Conservation (phyloP, 768 basidiomycete species). For the Nidularia pulvinata region DNA sequence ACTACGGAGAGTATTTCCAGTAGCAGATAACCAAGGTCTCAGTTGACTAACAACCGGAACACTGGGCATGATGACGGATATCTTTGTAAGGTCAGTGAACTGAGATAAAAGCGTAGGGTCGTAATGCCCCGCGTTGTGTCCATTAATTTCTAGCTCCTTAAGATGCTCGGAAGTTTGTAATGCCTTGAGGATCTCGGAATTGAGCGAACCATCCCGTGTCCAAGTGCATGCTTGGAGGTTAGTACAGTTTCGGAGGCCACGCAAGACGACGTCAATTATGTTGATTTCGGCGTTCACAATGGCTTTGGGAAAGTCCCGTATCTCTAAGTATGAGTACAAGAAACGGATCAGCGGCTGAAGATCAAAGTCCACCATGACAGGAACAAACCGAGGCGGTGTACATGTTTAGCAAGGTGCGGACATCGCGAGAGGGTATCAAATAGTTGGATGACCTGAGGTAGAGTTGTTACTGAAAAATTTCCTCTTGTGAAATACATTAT, state of each 20-base stretch:
- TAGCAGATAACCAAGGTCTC: slow-evolving; percentile 46
- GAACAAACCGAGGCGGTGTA: slow-evolving; percentile 56
- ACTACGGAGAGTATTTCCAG: slow-evolving; percentile 44
- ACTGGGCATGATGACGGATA: slow-evolving; percentile 80
- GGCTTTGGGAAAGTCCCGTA: slow-evolving; percentile 72
- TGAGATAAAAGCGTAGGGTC: slow-evolving; percentile 45
- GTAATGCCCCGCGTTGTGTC: slow-evolving; percentile 56
- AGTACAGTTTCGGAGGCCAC: slow-evolving; percentile 58
- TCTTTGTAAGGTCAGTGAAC: slow-evolving; percentile 51
- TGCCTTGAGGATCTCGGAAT: slow-evolving; percentile 54
- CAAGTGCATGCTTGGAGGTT: slow-evolving; percentile 68
- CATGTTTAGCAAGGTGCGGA: slow-evolving; percentile 56
- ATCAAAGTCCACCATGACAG: not conserved
- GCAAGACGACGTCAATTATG: slow-evolving; percentile 36
- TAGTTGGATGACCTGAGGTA: slow-evolving; percentile 53
- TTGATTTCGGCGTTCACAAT: slow-evolving; percentile 26
- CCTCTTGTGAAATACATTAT: not conserved
- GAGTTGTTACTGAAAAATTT: not conserved
- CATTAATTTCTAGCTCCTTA: slow-evolving; percentile 71
- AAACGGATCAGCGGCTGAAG: not conserved
- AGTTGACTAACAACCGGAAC: slow-evolving; percentile 47
- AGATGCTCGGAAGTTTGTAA: slow-evolving; percentile 41
- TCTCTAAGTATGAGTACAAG: slow-evolving; percentile 39
- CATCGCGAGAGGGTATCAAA: slow-evolving; percentile 59
- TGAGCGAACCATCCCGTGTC: slow-evolving; percentile 80